Conservation (phyloP, 768 basidiomycete species). For the Gloeostereum incarnatum region DNA sequence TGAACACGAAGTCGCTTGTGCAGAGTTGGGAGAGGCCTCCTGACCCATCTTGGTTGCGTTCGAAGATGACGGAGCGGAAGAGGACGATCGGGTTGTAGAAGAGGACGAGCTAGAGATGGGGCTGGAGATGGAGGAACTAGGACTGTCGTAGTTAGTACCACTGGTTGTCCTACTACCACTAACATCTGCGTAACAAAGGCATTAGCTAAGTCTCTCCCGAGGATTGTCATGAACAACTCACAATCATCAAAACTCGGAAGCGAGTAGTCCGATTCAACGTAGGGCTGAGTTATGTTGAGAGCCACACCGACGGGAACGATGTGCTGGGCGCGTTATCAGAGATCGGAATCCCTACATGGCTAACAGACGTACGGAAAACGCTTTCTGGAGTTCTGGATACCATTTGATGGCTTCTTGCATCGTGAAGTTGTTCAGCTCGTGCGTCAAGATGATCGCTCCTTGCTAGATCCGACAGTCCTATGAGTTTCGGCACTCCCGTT, state of each 20-base stretch:
- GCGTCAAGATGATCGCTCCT: slow-evolving; percentile 46
- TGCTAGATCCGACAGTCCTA: slow-evolving; percentile 15
- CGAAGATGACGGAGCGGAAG: too few relatives aligned
- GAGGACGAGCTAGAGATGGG: too few relatives aligned
- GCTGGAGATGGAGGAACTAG: too few relatives aligned
- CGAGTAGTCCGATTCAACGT: slow-evolving; percentile 34
- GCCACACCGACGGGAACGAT: slow-evolving; percentile 47
- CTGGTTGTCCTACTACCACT: too few relatives aligned
- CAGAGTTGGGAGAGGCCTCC: too few relatives aligned
- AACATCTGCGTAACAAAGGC: too few relatives aligned
- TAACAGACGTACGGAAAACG: slow-evolving; percentile 30
- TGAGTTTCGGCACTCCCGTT: not conserved
- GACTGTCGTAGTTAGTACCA: too few relatives aligned
- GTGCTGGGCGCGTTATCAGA: slow-evolving; percentile 16
- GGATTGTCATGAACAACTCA: slow-evolving; percentile 13
- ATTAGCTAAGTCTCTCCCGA: too few relatives aligned
- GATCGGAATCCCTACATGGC: not conserved
- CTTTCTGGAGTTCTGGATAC: slow-evolving; percentile 31
- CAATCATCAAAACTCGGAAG: slow-evolving; percentile 39
- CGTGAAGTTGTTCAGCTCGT: slow-evolving; percentile 53
- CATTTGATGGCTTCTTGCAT: slow-evolving; percentile 52
- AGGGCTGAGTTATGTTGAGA: slow-evolving; percentile 40
- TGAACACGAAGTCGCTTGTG: too few relatives aligned
- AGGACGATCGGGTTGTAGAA: too few relatives aligned
- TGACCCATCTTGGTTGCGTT: too few relatives aligned